Conservation (phyloP, 1,284 basidiomycete genomes). For the Paramarasmius palmivorus region DNA sequence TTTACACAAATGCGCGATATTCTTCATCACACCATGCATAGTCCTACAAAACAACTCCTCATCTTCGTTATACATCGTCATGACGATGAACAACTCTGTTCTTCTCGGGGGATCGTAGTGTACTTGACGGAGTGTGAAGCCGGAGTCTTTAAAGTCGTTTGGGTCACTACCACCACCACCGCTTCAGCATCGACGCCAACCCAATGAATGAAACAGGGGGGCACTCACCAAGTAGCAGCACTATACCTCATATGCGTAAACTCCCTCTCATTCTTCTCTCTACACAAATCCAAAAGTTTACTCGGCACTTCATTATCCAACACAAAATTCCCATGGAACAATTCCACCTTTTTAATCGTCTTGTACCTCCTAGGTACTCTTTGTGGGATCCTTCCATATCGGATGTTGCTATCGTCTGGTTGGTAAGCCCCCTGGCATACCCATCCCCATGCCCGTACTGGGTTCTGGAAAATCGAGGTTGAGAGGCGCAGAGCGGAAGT, state of each 20-base stretch:
- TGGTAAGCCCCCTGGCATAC: background rate
- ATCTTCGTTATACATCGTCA: conserved; percentile 79
- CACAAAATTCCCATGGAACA: conserved; percentile 18
- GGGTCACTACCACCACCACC: conserved; percentile 93
- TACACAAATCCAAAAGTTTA: conserved; percentile 72
- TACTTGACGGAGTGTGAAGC: conserved; percentile 80
- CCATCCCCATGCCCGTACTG: too few species aligned
- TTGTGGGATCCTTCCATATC: conserved; percentile 72
- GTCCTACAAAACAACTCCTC: conserved; percentile 79
- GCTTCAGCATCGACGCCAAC: conserved; percentile 50
- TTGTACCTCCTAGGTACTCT: conserved; percentile 85
- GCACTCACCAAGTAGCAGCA: conserved; percentile 66
- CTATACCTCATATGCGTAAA: conserved; percentile 95
- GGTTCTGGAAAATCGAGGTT: too few species aligned
- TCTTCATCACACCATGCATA: conserved; percentile 93
- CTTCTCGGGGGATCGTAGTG: conserved; percentile 84
- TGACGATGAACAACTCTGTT: conserved; percentile 72
- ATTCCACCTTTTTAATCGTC: conserved; percentile 88
- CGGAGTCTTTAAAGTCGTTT: conserved; percentile 79
- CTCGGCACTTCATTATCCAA: conserved; percentile 60
- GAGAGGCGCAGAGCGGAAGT: conserved; percentile 18
- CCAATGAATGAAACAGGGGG: background rate
- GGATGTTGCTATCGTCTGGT: background rate
- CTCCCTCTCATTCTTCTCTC: conserved; percentile 68
- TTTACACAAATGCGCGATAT: conserved; percentile 81